Evolutionary conservation across 2,329 filamentous ascomycete genomes (phyloP).

Genomic region (Aspergillus sp.): DNA sequence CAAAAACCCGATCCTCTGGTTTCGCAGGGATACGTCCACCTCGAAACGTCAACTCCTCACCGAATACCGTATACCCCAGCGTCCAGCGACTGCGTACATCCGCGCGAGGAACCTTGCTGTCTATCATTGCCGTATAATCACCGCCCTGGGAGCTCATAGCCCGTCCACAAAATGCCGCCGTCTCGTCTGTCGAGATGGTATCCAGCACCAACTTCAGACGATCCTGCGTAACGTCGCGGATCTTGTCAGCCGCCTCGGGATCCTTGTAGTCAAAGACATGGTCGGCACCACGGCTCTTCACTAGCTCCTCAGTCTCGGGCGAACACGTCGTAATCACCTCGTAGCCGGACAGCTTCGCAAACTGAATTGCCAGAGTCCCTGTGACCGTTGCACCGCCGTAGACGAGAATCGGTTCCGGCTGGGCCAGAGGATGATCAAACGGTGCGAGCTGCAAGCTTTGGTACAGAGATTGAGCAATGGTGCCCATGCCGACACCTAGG

Average conservation of each 20-base stretch:
- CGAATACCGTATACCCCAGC: slow-evolving; percentile 35
- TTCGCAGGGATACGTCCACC: slow-evolving; percentile 31
- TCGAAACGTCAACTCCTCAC: slow-evolving; percentile 33
- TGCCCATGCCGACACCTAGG: slow-evolving; percentile 54
- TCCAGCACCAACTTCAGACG: slow-evolving; percentile 38
- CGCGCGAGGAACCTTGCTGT: slow-evolving; percentile 25
- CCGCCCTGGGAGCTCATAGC: slow-evolving; percentile 34
- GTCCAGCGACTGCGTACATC: slow-evolving; percentile 33
- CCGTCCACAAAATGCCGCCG: slow-evolving; percentile 32
- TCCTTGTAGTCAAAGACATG: slow-evolving; percentile 36
- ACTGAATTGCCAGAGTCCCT: slow-evolving; percentile 41
- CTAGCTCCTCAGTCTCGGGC: slow-evolving; percentile 33
- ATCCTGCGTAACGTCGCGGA: slow-evolving; percentile 34
- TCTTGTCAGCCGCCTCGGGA: slow-evolving; percentile 23
- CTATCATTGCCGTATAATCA: slow-evolving; percentile 30
- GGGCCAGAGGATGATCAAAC: slow-evolving; percentile 25
- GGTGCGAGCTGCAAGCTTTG: slow-evolving; percentile 32
- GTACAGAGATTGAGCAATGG: slow-evolving; percentile 51
- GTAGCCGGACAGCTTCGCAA: slow-evolving; percentile 39
- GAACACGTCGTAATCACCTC: slow-evolving; percentile 37
- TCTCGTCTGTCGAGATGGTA: slow-evolving; percentile 31
- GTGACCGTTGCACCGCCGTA: slow-evolving; percentile 45
- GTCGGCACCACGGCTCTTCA: slow-evolving; percentile 36
- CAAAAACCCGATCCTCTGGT: slow-evolving; percentile 46
- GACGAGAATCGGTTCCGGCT: slow-evolving; percentile 33